These are phyloP conservation scores for Trichophyton schoenleinii DNA, from an alignment of 2,329 filamentous ascomycete genomes.

Conservation along the genomic window DNA sequence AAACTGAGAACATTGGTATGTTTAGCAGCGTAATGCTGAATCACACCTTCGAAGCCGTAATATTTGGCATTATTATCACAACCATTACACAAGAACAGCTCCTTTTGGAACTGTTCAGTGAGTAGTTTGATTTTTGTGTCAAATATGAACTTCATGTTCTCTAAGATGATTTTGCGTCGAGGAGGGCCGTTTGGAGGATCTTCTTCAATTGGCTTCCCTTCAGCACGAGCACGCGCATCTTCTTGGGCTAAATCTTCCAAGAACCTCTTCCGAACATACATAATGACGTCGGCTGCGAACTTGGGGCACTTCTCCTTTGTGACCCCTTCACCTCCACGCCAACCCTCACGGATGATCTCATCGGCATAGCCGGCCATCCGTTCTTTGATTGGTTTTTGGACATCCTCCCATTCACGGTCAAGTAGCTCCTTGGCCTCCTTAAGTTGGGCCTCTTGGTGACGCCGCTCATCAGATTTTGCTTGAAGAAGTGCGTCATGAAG, in stretches of 20 bases:
- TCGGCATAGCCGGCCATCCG: slow-evolving; percentile 56
- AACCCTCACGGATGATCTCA: slow-evolving; percentile 53
- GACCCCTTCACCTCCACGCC: slow-evolving; percentile 52
- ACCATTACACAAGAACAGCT: slow-evolving; percentile 62
- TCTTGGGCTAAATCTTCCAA: slow-evolving; percentile 48
- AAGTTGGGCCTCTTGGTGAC: slow-evolving; percentile 36
- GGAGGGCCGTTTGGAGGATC: slow-evolving; percentile 44
- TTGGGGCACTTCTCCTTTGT: slow-evolving; percentile 50
- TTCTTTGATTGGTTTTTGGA: slow-evolving; percentile 54
- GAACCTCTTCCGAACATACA: slow-evolving; percentile 55
- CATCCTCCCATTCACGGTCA: slow-evolving; percentile 58
- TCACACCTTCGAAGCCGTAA: slow-evolving; percentile 64
- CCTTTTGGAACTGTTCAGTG: slow-evolving; percentile 54
- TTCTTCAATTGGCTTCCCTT: slow-evolving; percentile 33
- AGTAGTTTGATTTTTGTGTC: slow-evolving; percentile 61
- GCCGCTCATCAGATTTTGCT: slow-evolving; percentile 36
- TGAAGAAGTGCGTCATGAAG: slow-evolving; percentile 34
- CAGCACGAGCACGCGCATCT: slow-evolving; percentile 35
- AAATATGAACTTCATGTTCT: slow-evolving; percentile 80
- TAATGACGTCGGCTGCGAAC: slow-evolving; percentile 60
- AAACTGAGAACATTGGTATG: slow-evolving; percentile 59
- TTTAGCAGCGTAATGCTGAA: slow-evolving; percentile 75
- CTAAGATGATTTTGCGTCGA: slow-evolving; percentile 55
- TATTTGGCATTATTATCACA: slow-evolving; percentile 54
- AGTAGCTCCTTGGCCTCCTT: slow-evolving; percentile 46